Percentiles rank a stretch among this genome's conserved stretches.
These are phyloP conservation scores for Clitoria ternatea DNA, from an alignment of 306 rosid genomes.

Conservation along the genomic window DNA sequence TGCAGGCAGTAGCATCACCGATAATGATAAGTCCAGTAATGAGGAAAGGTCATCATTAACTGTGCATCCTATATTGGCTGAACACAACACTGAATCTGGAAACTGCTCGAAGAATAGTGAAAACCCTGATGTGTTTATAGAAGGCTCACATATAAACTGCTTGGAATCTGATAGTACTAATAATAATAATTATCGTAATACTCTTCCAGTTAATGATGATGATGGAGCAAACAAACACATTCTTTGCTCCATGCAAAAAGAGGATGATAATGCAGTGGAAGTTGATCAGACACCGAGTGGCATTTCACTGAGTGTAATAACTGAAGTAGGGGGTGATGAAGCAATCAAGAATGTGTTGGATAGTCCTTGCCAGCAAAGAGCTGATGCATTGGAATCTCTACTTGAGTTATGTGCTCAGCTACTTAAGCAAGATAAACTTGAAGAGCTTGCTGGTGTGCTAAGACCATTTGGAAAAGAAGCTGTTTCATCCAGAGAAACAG, in stretches of 20 bases:
- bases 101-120: conserved; percentile 19
- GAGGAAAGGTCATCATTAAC: conserved; percentile 39
- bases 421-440: conserved; percentile 83
- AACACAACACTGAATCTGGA: conserved; percentile 36
- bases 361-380: conserved; percentile 65
- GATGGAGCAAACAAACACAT: conserved; percentile 24
- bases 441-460: conserved; percentile 81
- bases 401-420: conserved; percentile 85
- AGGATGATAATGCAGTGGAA: conserved; percentile 18
- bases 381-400: conserved; percentile 81
- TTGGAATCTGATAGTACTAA: conserved; percentile 30
- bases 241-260: conserved; percentile 28
- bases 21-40: conserved; percentile 40
- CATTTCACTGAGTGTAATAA: conserved; percentile 27
- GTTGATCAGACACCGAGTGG: conserved; percentile 3
- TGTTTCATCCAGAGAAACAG: conserved; percentile 89
- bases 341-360: conserved; percentile 37
- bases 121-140: conserved; percentile 21
- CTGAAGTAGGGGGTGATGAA: conserved; percentile 36
- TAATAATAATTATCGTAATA: too few species aligned
- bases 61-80: neutral
- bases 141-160: conserved; percentile 22
- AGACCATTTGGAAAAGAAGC: conserved; percentile 77
- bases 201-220: conserved; percentile 33
- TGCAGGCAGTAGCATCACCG: conserved; percentile 21